Evolutionary conservation across 805 yeast genomes (phyloP).

Genomic region (Pichia nanzhaoensis): DNA sequence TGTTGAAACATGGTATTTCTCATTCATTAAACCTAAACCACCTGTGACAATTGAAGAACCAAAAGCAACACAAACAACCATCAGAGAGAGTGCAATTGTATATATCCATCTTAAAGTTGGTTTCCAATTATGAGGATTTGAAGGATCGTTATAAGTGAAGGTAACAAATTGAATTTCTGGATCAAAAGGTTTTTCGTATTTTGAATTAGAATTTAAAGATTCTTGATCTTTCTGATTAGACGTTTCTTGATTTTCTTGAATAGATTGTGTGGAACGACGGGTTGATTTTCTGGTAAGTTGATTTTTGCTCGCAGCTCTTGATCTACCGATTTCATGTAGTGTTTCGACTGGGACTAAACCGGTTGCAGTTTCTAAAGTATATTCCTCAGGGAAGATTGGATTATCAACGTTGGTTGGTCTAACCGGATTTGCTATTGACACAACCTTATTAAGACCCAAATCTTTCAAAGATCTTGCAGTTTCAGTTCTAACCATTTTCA

Average conservation of each 20-base stretch:
- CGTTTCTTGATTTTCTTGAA: slow-evolving; percentile 15
- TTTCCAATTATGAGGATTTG: slow-evolving; percentile 86
- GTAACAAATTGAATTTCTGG: slow-evolving; percentile 81
- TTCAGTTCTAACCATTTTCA: slow-evolving; percentile 54
- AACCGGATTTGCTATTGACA: slow-evolving; percentile 50
- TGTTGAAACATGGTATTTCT: slow-evolving; percentile 58
- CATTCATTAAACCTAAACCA: slow-evolving; percentile 62
- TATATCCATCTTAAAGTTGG: slow-evolving; percentile 49
- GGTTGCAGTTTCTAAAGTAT: slow-evolving; percentile 78
- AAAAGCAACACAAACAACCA: slow-evolving; percentile 86
- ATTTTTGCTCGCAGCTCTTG: slow-evolving; percentile 17
- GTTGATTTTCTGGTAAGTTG: slow-evolving; percentile 17
- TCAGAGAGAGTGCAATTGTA: slow-evolving; percentile 59
- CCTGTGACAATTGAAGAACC: slow-evolving; percentile 91
- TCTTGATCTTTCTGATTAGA: slow-evolving; percentile 17
- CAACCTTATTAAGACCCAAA: slow-evolving; percentile 49
- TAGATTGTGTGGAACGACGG: slow-evolving; percentile 21
- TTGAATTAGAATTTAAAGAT: neutral
- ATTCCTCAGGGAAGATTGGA: slow-evolving; percentile 89
- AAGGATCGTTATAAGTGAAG: slow-evolving; percentile 71
- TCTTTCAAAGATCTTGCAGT: slow-evolving; percentile 63
- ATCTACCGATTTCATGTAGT: slow-evolving; percentile 59
- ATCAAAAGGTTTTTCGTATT: slow-evolving; percentile 31
- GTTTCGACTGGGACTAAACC: slow-evolving; percentile 82
- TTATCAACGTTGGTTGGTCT: slow-evolving; percentile 47